Percentiles rank a stretch among this genome's conserved stretches.
Evolutionary conservation across 768 basidiomycete species (phyloP).

Genomic region (Boletus speciosus): DNA sequence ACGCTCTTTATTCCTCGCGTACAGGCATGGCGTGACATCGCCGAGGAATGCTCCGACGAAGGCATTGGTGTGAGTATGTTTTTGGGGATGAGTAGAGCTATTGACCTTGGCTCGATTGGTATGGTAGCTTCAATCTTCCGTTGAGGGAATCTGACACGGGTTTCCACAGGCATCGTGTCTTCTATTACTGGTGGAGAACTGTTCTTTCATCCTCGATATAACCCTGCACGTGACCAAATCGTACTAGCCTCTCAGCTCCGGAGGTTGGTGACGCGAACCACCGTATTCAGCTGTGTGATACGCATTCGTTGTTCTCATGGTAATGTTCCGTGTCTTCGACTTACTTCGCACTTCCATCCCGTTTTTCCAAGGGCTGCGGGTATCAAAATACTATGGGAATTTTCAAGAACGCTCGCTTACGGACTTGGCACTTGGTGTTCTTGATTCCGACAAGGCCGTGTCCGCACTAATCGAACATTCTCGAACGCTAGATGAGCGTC

Average conservation of each 20-base stretch:
- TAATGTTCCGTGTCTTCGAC: conserved; percentile 29
- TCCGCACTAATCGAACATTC: conserved; percentile 73
- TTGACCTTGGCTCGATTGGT: conserved; percentile 89
- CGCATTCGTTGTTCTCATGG: conserved; percentile 85
- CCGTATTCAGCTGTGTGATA: conserved; percentile 77
- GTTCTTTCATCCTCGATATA: conserved; percentile 91
- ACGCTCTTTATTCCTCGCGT: conserved; percentile 77
- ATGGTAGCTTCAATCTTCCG: conserved; percentile 18
- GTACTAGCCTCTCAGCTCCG: conserved; percentile 73
- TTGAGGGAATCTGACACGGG: conserved; percentile 4
- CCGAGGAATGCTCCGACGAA: conserved; percentile 82
- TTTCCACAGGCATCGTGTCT: conserved; percentile 51
- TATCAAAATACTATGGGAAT: conserved; percentile 67
- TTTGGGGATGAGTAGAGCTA: conserved; percentile 71
- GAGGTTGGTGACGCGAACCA: conserved; percentile 62
- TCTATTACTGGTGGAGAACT: conserved; percentile 85
- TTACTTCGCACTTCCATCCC: conserved; percentile 6
- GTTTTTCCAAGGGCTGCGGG: conserved; percentile 50
- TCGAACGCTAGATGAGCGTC: conserved; percentile 61
- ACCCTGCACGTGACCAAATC: conserved; percentile 58
- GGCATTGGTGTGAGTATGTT: conserved; percentile 92
- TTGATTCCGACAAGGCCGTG: conserved; percentile 82
- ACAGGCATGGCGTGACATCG: conserved; percentile 74
- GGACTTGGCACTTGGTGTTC: conserved; percentile 72
- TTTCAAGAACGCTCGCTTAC: conserved; percentile 64